These are phyloP conservation scores for Aristolochia fimbriata DNA, from an alignment of 164 flowering plant genomes.

Conservation along the genomic window DNA sequence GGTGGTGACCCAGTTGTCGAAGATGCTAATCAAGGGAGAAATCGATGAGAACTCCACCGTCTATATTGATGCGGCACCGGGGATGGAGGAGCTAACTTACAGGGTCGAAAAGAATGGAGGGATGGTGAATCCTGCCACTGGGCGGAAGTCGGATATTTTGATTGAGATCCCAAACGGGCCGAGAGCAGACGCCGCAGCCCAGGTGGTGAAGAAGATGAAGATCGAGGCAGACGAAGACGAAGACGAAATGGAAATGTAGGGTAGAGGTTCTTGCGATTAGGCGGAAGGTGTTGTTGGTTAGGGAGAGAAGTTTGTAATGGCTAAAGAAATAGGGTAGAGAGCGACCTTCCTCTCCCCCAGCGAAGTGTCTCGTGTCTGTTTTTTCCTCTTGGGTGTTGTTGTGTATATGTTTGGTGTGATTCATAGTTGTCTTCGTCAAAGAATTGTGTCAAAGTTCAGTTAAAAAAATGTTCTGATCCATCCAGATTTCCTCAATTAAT, in stretches of 20 bases:
- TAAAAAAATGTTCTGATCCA: too few species aligned
- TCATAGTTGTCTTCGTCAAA: too few species aligned
- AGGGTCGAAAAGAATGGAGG: slow-evolving; percentile 57
- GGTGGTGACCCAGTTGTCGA: slow-evolving; percentile 79
- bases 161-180: slow-evolving; percentile 38
- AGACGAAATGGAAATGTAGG: slow-evolving; percentile 8
- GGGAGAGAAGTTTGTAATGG: too few species aligned
- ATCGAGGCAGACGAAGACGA: slow-evolving; percentile 19
- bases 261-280: not conserved
- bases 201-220: slow-evolving; percentile 60
- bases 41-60: slow-evolving; percentile 92
- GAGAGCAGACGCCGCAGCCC: slow-evolving; percentile 25
- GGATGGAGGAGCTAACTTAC: slow-evolving; percentile 11
- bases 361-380: too few species aligned
- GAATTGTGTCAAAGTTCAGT: too few species aligned
- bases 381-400: too few species aligned
- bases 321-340: too few species aligned
- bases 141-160: slow-evolving; percentile 43
- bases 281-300: too few species aligned
- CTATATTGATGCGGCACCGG: slow-evolving; percentile 45
- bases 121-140: slow-evolving; percentile 42
- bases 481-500: too few species aligned
- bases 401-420: too few species aligned
- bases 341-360: too few species aligned
- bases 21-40: slow-evolving; percentile 64